Evolutionary conservation across 306 rosid genomes (phyloP).

Genomic region (Astragalus membranaceus): DNA sequence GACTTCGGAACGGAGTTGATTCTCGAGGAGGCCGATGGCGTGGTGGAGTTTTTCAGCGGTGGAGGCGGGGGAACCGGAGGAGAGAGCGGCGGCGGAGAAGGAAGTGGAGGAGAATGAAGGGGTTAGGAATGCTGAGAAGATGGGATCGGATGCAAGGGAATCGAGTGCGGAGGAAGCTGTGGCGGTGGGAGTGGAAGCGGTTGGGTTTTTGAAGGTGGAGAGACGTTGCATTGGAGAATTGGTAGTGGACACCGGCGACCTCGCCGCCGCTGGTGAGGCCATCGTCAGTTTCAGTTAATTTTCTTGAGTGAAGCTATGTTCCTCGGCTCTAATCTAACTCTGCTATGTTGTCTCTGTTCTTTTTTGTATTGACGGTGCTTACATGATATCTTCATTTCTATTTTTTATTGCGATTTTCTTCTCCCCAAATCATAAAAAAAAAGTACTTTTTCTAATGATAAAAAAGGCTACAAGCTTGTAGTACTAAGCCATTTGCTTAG

Average conservation of each 20-base stretch:
- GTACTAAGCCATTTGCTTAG: no score
- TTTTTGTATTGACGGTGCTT: no score
- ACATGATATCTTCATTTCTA: background rate
- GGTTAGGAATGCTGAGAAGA: slow-evolving; percentile 90
- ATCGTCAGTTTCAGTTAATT: slow-evolving; percentile 1
- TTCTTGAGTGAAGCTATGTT: background rate
- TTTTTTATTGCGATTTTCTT: no score
- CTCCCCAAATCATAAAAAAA: no score
- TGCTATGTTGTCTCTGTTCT: background rate
- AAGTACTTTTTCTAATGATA: no score
- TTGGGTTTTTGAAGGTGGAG: slow-evolving; percentile 46
- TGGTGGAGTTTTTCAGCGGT: slow-evolving; percentile 93
- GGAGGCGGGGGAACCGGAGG: slow-evolving; percentile 97
- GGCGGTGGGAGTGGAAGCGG: background rate
- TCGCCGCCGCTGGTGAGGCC: slow-evolving; percentile 55
- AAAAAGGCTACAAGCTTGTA: no score
- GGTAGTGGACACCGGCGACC: slow-evolving; percentile 40
- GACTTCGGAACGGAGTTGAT: slow-evolving; percentile 88
- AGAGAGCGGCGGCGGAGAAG: slow-evolving; percentile 97
- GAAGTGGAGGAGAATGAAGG: slow-evolving; percentile 75
- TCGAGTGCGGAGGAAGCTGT: slow-evolving; percentile 37
- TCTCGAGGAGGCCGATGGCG: slow-evolving; percentile 88
- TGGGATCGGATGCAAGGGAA: slow-evolving; percentile 74
- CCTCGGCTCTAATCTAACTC: background rate
- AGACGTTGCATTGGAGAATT: slow-evolving; percentile 52